Percentiles rank a stretch among this genome's conserved stretches.
phyloP scores from a whole-genome alignment of 495 filamentous ascomycete genomes.

The Cercophora sp. region DNA sequence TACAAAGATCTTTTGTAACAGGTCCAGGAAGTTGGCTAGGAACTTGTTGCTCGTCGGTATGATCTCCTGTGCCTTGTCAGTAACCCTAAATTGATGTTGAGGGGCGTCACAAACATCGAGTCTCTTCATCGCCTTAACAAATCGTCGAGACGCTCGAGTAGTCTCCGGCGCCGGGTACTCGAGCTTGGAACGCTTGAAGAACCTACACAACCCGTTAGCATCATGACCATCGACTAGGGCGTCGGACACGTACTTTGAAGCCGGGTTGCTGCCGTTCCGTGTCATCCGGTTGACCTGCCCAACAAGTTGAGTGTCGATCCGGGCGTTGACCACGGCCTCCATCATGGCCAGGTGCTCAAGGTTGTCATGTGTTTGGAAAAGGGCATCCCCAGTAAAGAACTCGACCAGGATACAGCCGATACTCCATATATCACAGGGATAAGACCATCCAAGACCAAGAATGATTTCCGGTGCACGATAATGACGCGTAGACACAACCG shows the following conservation, averaged over 20 bases:
- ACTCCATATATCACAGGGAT: conserved; percentile 98
- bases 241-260: conserved; percentile 77
- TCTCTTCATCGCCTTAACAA: conserved; percentile 91
- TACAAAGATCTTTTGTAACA: conserved; percentile 85
- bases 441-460: conserved; percentile 93
- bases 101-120: conserved; percentile 61
- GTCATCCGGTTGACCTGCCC: conserved; percentile 65
- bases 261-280: conserved; percentile 65
- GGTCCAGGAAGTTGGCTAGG: conserved; percentile 79
- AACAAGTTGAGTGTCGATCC: conserved; percentile 73
- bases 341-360: conserved; percentile 99
- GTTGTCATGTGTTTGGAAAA: conserved; percentile 98
- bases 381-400: conserved; percentile 94
- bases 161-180: conserved; percentile 89
- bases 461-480: conserved; percentile 98
- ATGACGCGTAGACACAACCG: conserved; percentile 92
- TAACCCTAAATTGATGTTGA: not conserved
- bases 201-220: conserved; percentile 54
- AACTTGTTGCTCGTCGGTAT: conserved; percentile 77
- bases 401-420: conserved; percentile 99
- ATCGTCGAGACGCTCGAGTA: conserved; percentile 81
- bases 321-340: conserved; percentile 76
- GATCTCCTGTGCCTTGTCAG: conserved; percentile 65
- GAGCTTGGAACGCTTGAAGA: conserved; percentile 77
- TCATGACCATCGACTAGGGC: no score